phyloP scores from a whole-genome alignment of 192 early-diverging fungal species.

The Phlyctochytrium planicorne region DNA sequence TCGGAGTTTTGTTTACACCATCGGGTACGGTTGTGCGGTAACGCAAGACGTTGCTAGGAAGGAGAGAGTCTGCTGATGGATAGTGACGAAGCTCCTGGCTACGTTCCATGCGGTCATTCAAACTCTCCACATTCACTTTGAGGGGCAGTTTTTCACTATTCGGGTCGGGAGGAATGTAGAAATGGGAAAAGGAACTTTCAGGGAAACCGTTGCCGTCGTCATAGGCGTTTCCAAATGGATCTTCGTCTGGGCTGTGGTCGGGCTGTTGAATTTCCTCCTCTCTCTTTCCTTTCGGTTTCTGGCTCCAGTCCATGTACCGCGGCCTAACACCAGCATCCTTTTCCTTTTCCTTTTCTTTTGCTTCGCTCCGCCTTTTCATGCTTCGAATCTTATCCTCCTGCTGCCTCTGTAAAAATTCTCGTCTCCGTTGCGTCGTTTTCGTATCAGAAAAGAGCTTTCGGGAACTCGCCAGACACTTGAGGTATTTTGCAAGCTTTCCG shows the following conservation, averaged over 20 bases:
- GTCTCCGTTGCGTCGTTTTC: not conserved
- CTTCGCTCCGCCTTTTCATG: not conserved
- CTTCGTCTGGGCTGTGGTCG: not conserved
- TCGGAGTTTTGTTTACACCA: too few relatives aligned
- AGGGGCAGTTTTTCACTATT: not conserved
- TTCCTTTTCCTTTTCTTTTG: not conserved
- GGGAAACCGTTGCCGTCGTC: not conserved
- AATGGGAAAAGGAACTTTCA: too few relatives aligned
- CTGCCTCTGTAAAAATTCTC: not conserved
- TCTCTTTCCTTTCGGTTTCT: too few relatives aligned
- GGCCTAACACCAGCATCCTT: not conserved
- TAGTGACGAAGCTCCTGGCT: too few relatives aligned
- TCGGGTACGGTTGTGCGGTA: not conserved
- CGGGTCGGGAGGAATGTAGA: too few relatives aligned
- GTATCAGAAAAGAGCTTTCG: conserved; percentile 9
- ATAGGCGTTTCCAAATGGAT: not conserved
- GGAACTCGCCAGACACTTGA: conserved; percentile 12
- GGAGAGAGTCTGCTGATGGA: too few relatives aligned
- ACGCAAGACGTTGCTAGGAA: not conserved
- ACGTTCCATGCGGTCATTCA: too few relatives aligned
- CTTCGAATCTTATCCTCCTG: not conserved
- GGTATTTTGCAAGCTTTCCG: conserved; percentile 11
- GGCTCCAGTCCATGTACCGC: not conserved
- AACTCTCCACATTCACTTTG: too few relatives aligned
- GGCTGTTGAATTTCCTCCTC: not conserved